These are phyloP conservation scores for Penicillium brevicompactum DNA, from an alignment of 2,329 filamentous ascomycete genomes.

Conservation along the genomic window DNA sequence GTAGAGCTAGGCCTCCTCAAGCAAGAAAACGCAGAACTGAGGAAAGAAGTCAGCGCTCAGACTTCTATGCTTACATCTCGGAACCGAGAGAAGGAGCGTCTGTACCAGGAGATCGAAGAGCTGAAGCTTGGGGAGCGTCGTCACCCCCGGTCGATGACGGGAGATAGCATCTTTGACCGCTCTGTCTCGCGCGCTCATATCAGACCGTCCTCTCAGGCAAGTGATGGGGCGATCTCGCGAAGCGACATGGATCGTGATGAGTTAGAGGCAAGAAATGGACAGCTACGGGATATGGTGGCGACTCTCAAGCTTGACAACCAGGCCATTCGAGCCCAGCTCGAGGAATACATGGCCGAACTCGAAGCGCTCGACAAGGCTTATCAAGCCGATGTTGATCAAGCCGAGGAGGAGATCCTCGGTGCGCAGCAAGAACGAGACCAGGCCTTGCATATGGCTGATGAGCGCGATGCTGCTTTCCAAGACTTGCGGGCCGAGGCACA, in stretches of 20 bases:
- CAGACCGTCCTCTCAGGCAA: conserved; percentile 73
- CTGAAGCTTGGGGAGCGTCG: conserved; percentile 85
- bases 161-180: conserved; percentile 92
- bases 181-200: conserved; percentile 83
- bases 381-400: conserved; percentile 78
- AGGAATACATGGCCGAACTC: conserved; percentile 77
- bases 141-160: conserved; percentile 62
- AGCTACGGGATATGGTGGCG: conserved; percentile 83
- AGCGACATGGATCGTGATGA: conserved; percentile 82
- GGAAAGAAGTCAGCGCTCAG: conserved; percentile 90
- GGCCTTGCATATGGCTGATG: conserved; percentile 71
- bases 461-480: conserved; percentile 56
- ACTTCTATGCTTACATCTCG: conserved; percentile 96
- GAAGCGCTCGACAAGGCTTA: conserved; percentile 71
- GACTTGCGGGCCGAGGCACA: conserved; percentile 60
- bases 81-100: conserved; percentile 89
- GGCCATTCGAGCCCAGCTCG: conserved; percentile 79
- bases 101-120: conserved; percentile 97
- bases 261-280: conserved; percentile 78
- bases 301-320: conserved; percentile 87
- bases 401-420: conserved; percentile 76
- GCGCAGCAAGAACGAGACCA: conserved; percentile 86
- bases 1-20: conserved; percentile 84
- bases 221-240: conserved; percentile 65
- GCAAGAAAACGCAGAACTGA: conserved; percentile 88